A percentile compares a stretch with the other conserved stretches of the same genome.
phyloP scores from a whole-genome alignment of 495 filamentous ascomycete genomes.

The Podospora tetraspora region DNA sequence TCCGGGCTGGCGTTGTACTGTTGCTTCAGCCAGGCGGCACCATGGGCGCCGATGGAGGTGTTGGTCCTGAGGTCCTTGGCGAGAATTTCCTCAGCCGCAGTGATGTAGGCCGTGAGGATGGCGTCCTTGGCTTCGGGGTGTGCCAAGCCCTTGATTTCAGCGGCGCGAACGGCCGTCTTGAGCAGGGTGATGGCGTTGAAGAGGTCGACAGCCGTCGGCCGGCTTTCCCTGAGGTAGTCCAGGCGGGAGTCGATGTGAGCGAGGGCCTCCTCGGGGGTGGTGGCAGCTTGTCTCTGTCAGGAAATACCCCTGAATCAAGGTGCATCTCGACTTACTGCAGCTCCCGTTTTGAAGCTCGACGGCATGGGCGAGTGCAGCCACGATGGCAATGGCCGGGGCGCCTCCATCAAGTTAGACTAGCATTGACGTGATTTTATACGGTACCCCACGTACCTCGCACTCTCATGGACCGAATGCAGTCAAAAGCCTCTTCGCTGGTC shows the following conservation, averaged over 20 bases:
- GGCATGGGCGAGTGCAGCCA: constrained; percentile 81
- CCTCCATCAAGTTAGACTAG: constrained; percentile 31
- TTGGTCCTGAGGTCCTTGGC: constrained; percentile 84
- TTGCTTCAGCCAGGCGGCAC: constrained; percentile 72
- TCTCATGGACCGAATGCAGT: constrained; percentile 90
- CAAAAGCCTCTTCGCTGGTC: constrained; percentile 76
- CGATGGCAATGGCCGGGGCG: constrained; percentile 94
- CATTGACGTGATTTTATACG: no score
- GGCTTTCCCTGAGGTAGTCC: constrained; percentile 75
- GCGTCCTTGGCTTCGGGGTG: constrained; percentile 32
- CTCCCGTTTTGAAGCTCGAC: constrained; percentile 59
- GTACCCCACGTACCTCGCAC: constrained; percentile 42
- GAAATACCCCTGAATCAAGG: neutral
- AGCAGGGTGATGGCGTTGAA: constrained; percentile 82
- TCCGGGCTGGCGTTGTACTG: constrained; percentile 38
- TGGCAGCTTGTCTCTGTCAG: constrained; percentile 14
- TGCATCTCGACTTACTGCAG: constrained; percentile 34
- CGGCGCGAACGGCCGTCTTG: constrained; percentile 48
- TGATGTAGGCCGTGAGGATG: constrained; percentile 62
- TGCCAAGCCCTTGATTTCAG: constrained; percentile 29
- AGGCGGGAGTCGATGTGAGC: constrained; percentile 66
- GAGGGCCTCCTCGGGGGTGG: constrained; percentile 52
- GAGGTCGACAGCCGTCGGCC: constrained; percentile 92
- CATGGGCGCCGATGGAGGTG: constrained; percentile 71
- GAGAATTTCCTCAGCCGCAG: constrained; percentile 78